Evolutionary conservation across 495 filamentous ascomycete genomes (phyloP).

Genomic region (Neurospora sublineolata): DNA sequence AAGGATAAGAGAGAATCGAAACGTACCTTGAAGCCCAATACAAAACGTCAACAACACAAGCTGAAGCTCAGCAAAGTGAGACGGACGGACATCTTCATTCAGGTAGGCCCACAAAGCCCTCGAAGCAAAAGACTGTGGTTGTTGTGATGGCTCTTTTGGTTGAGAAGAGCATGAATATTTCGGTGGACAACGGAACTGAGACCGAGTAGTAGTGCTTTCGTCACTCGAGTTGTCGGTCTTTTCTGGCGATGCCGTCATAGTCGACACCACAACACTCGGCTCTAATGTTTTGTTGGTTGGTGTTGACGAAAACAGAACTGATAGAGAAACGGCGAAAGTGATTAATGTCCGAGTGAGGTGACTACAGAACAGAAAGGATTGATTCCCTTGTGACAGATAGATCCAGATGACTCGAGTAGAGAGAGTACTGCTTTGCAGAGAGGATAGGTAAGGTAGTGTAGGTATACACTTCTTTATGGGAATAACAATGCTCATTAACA

Average conservation of each 20-base stretch:
- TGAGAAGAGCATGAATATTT: neutral
- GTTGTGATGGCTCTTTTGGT: neutral
- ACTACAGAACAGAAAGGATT: no score
- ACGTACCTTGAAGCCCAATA: constrained; percentile 25
- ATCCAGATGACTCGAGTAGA: no score
- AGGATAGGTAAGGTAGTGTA: no score
- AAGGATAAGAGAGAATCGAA: no score
- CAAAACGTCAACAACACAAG: constrained; percentile 35
- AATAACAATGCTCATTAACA: no score
- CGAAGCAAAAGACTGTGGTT: constrained; percentile 1
- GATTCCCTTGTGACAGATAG: no score
- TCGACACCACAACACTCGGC: neutral
- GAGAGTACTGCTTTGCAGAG: no score
- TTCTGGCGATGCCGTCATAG: neutral
- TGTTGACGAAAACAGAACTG: no score
- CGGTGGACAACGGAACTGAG: neutral
- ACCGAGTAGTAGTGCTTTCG: neutral
- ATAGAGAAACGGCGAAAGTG: no score
- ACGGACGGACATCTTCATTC: constrained; percentile 24
- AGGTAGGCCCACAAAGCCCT: constrained; percentile 27
- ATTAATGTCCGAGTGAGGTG: no score
- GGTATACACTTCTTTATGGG: no score
- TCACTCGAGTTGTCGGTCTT: neutral
- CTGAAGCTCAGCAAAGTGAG: constrained; percentile 28
- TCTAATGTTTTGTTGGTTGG: no score